Evolutionary conservation across 129 eudicot genomes (phyloP).

Genomic region (Apium graveolens): DNA sequence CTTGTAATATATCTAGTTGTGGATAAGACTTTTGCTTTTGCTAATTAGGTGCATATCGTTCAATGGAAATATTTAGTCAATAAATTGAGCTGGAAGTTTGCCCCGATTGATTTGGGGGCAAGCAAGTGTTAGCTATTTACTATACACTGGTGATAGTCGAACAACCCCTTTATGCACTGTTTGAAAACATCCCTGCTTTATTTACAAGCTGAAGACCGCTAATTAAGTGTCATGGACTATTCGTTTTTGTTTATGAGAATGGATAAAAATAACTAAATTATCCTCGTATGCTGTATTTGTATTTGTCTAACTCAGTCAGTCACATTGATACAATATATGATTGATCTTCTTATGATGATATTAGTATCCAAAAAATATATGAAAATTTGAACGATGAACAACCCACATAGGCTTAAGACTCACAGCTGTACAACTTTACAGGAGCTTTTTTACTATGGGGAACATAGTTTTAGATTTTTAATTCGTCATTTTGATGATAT

Average conservation of each 20-base stretch:
- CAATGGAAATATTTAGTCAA: neutral
- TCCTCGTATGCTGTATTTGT: neutral
- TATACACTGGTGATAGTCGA: neutral
- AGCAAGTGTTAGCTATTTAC: no score
- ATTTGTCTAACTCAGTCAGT: neutral
- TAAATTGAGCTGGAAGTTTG: neutral
- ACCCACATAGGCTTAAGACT: no score
- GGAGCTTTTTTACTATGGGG: no score
- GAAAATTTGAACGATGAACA: no score
- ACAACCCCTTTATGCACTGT: neutral
- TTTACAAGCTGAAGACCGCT: neutral
- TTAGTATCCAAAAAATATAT: no score
- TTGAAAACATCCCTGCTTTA: neutral
- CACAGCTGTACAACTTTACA: no score
- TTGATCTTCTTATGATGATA: neutral
- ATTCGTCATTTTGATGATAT: no score
- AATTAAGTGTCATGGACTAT: neutral
- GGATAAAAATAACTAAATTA: no score
- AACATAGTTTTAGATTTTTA: no score
- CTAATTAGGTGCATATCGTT: neutral
- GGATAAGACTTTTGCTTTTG: neutral
- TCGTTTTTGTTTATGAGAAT: neutral
- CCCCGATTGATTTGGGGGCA: neutral
- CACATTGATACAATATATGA: neutral
- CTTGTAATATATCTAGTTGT: neutral